Evolutionary conservation across 1,284 basidiomycete genomes (phyloP), one percentile per base, ranked within the genome.

Genomic region (Ganoderma multipileum): DNA sequence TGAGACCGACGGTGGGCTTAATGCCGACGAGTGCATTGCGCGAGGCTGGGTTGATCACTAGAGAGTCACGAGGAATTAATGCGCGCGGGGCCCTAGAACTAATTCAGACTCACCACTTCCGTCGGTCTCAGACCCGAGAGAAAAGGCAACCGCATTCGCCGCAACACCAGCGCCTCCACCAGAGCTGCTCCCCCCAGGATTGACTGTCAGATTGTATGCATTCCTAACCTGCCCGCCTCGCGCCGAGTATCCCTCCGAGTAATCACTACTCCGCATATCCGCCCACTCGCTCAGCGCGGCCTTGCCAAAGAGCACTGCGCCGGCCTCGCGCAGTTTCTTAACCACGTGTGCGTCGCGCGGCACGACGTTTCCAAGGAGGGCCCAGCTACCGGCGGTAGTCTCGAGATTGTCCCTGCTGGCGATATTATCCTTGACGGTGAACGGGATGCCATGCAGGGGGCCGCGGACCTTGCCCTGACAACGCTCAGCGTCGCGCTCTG

Each of bases 281-380:
- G 89, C 85, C 79, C 84, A 90, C 76, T 91, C 90, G 0, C 87
- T 89, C 38, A 89, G 79, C 72, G 86, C 89, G n/a, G 88, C 82
- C 75, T 91, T 91, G n/a, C 88, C 90, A 30, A 93, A 81, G 20
- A 93, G 82, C 71, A 93, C 88, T 0, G 91, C 91, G 3, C 91
- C 91, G 3, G 91, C 91, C 57, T 81, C 82, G 0, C 91, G 84
- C 11, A 93, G 83, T 41, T 83, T 84, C 55, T 85, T 86, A 0
- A 89, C 86, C 4, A 91, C 87, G 0, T 85, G 85, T 2, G 91
- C 87, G 74, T 93, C 91, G 20, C 85, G 82, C 0, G 88, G 87
- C 5, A 90, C 86, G 47, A 91, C 77, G 0, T 89, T 90, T 3
- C 82, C 82, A 4, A 89, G 78, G 2, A 91, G 81, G 89, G 1